Evolutionary conservation across 139 green algal genomes (phyloP), one percentile per base, ranked within the genome.

Genomic region (Chlamydomonas sp.): DNA sequence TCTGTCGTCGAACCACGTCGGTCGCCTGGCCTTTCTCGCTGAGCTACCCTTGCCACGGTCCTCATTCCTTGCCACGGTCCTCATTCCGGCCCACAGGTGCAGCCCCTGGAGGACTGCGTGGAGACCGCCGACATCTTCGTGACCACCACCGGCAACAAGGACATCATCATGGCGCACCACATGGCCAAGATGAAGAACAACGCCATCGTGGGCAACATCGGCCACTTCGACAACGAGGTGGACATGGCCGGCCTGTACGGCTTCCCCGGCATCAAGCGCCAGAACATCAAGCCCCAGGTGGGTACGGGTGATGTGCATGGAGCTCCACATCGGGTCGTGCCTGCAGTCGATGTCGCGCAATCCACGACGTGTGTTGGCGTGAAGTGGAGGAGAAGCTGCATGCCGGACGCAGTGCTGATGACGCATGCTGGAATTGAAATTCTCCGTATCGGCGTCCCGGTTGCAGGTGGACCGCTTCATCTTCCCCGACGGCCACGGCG

Each of bases 121-220:
- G 93, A 94, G 62, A 89, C 85, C 62, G 93, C 82, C 73, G 98
- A 99, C 95, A 99, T 99, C 94, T 99, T 99, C 93, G 95, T 99
- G 83, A 99, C 98, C 90, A 99, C 98, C 85, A 99, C 98, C 85
- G 97, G 97, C 85, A 99, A 99, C 97, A 98, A 98, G 90, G 96
- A 99, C 94, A 99, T 99, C 93, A 97, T 99, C 95, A 99, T 99
- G 97, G 96, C 96, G 75, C 59, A 89, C 6, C 89, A 99, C 95
- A 99, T 99, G 98, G 87, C 94, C 85, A 98, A 98, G 95, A 99
- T 99, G 98, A 99, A 99, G 98, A 99, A 99, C 97, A 99, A 99
- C 92, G 98, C 98, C 83, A 99, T 99, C 85, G 96, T 99, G 8
- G 97, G 98, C 91, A 99, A 99, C 96, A 99, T 99, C 78, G 98